phyloP scores from a whole-genome alignment of 768 basidiomycete species.

The Psilocybe cyanescens region DNA sequence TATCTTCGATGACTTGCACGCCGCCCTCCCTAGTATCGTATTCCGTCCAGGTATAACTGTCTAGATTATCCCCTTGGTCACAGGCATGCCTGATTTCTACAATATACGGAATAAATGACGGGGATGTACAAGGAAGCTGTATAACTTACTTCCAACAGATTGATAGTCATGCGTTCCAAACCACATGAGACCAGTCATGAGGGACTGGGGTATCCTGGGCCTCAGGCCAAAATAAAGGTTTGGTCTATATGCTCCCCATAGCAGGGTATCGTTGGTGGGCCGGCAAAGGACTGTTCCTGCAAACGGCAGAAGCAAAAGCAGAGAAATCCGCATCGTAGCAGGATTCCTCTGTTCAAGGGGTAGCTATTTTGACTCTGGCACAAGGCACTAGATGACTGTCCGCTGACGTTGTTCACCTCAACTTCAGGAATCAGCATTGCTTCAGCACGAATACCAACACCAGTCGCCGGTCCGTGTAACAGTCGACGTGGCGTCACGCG shows the following conservation, averaged over 20 bases:
- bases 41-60: slow-evolving; percentile 84
- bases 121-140: background rate
- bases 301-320: slow-evolving; percentile 50
- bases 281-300: slow-evolving; percentile 40
- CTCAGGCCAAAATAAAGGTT: slow-evolving; percentile 95
- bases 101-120: background rate
- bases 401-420: too few species aligned
- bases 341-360: background rate
- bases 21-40: slow-evolving; percentile 89
- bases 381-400: too few species aligned
- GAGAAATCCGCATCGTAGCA: slow-evolving; percentile 44
- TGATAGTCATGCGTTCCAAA: slow-evolving; percentile 87
- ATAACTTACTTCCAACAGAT: slow-evolving; percentile 61
- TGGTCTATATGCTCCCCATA: slow-evolving; percentile 90
- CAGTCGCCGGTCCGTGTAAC: background rate
- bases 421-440: too few species aligned
- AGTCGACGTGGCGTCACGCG: background rate
- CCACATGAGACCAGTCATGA: slow-evolving; percentile 95
- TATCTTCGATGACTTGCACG: slow-evolving; percentile 82
- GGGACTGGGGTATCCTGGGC: slow-evolving; percentile 83
- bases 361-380: background rate
- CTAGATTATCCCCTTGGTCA: slow-evolving; percentile 83
- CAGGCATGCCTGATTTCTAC: slow-evolving; percentile 84
- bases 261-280: slow-evolving; percentile 53
- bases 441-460: too few species aligned